These are phyloP conservation scores for Penicillium psychrosexuale DNA, from an alignment of 2,329 filamentous ascomycete species.

Conservation along the genomic window DNA sequence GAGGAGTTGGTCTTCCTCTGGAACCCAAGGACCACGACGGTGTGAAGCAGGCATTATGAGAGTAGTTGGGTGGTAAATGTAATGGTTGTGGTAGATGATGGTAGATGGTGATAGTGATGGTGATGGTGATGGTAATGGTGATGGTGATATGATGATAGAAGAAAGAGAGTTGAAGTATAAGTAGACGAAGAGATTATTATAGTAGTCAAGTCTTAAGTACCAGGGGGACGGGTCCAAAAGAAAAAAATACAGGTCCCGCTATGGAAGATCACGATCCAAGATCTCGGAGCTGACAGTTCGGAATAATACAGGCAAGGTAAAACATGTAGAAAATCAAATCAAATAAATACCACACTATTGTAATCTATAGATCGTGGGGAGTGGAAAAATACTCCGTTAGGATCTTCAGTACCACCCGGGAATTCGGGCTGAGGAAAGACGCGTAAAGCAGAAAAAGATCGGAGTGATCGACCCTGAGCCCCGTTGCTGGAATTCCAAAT, in stretches of 20 bases:
- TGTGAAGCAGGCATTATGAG: slow-evolving; percentile 49
- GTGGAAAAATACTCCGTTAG: slow-evolving; percentile 18
- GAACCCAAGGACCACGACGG: slow-evolving; percentile 79
- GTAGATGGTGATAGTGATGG: not conserved
- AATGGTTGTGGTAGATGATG: not conserved
- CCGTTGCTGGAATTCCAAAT: slow-evolving; percentile 30
- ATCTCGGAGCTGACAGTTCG: slow-evolving; percentile 41
- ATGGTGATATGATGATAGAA: not conserved
- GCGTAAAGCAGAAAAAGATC: slow-evolving; percentile 19
- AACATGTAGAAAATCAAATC: not conserved
- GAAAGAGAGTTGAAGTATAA: not conserved
- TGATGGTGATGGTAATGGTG: not conserved
- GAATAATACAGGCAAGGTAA: slow-evolving; percentile 21
- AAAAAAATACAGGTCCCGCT: slow-evolving; percentile 31
- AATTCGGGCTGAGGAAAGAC: slow-evolving; percentile 26
- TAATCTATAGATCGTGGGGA: slow-evolving; percentile 13
- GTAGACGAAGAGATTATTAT: not conserved
- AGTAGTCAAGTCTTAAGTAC: slow-evolving; percentile 18
- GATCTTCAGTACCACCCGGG: slow-evolving; percentile 27
- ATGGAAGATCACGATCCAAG: slow-evolving; percentile 42
- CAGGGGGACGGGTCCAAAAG: slow-evolving; percentile 36
- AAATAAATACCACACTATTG: slow-evolving; percentile 10
- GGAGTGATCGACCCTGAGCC: slow-evolving; percentile 29
- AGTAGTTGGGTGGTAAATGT: not conserved
- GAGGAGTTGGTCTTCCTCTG: slow-evolving; percentile 69